A percentile compares a stretch with the other conserved stretches of the same genome.
These are phyloP conservation scores for Batkoa obscura DNA, from an alignment of 371 early-diverging fungal species.

Conservation along the genomic window DNA sequence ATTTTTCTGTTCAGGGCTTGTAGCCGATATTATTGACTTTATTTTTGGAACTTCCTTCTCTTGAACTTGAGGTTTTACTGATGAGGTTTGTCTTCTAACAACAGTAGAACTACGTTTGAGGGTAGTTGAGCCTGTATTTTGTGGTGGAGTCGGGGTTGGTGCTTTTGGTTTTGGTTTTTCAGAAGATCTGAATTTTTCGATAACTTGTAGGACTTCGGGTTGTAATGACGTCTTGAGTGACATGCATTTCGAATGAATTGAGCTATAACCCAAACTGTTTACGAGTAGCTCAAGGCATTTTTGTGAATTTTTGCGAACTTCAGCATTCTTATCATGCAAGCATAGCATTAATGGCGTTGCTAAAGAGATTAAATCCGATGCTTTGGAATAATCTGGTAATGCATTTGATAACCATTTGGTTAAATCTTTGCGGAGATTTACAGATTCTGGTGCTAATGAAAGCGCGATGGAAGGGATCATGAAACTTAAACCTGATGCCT, in stretches of 20 bases:
- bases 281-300: constrained; percentile 38
- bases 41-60: background rate
- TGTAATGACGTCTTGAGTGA: constrained; percentile 43
- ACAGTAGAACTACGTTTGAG: background rate
- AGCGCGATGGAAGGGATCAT: constrained; percentile 40
- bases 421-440: constrained; percentile 69
- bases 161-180: background rate
- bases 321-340: constrained; percentile 68
- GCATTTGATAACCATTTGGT: constrained; percentile 49
- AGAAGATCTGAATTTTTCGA: constrained; percentile 27
- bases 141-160: background rate
- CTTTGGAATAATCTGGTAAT: constrained; percentile 13
- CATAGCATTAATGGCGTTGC: constrained; percentile 52
- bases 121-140: background rate
- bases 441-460: constrained; percentile 50
- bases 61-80: background rate
- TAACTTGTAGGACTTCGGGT: constrained; percentile 36
- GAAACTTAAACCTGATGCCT: constrained; percentile 40
- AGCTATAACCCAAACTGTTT: constrained; percentile 33
- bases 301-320: constrained; percentile 75
- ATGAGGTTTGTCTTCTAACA: too few relatives aligned
- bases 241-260: constrained; percentile 28
- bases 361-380: constrained; percentile 38
- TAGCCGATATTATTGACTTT: constrained; percentile 28
- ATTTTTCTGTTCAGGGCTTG: constrained; percentile 47